phyloP scores from a whole-genome alignment of 1,284 basidiomycete species.

The Vanrija pseudolonga region DNA sequence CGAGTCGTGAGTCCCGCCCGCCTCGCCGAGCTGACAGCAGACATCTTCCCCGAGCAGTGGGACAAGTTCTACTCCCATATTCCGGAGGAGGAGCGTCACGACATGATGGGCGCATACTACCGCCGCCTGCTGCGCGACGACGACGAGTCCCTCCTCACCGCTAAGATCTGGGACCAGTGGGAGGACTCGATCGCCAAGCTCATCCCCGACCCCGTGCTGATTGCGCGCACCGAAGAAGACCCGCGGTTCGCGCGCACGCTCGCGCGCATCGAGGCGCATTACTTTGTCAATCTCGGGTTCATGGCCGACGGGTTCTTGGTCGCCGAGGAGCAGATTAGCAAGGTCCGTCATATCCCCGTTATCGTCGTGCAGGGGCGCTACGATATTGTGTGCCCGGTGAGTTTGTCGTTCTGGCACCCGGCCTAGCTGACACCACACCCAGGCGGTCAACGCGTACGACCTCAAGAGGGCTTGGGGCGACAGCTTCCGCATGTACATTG shows the following conservation, averaged over 20 bases:
- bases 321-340: constrained; percentile 76
- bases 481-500: constrained; percentile 61
- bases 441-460: constrained; percentile 56
- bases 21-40: constrained; percentile 15
- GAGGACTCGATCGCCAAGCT: constrained; percentile 83
- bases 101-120: constrained; percentile 74
- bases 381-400: constrained; percentile 53
- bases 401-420: too few species aligned
- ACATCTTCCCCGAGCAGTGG: constrained; percentile 83
- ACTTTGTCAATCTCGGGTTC: constrained; percentile 82
- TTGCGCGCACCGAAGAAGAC: constrained; percentile 69
- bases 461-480: constrained; percentile 82
- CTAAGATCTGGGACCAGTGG: constrained; percentile 72
- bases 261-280: constrained; percentile 88
- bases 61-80: constrained; percentile 76
- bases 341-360: constrained; percentile 84
- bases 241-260: constrained; percentile 71
- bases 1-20: constrained; percentile 39
- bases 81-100: constrained; percentile 69
- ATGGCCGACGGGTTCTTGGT: constrained; percentile 83
- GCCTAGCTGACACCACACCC: neutral
- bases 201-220: constrained; percentile 62
- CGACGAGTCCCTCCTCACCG: constrained; percentile 60
- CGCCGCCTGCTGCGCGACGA: constrained; percentile 73
- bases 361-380: constrained; percentile 76